Evolutionary conservation across 495 filamentous ascomycete genomes (phyloP), one percentile per base, ranked within the genome.

Genomic region (Neurospora sp.): DNA sequence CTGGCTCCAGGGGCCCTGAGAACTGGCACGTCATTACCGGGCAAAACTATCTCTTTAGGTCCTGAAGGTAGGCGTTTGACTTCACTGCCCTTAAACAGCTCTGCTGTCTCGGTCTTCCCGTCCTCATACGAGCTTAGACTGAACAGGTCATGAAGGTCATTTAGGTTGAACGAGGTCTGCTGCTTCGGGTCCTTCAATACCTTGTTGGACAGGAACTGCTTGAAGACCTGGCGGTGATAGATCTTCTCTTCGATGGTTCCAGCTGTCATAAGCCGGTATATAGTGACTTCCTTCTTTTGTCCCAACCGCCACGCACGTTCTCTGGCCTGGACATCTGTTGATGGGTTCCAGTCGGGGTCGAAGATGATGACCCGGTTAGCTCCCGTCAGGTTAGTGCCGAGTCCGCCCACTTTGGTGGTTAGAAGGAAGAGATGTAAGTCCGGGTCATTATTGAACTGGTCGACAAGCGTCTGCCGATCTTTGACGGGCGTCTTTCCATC

Each of bases 241-340:
- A 99, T 98, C 85, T 98, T 98, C 82, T 99, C 96, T 78, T 99
- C 96, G 39, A 99, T 98, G 0, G 96, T 98, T 19, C 95, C 94
- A 3, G 93, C 93, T n/a, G 93, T 96, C 92, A 99, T 94, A 45
- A 99, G 85, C 34, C 96, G 92, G 80, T 96, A 99, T 39, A 99
- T 94, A 0, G 91, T 94, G 24, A 99, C 96, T 66, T 97, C 92
- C 69, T 91, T 90, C 78, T 94, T 98, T 82, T 99, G 96, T 4
- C 96, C 96, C 13, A 99, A 86, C 48, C 96, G 89, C 96, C 96
- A 98, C 31, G 96, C 95, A 72, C 96, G 89, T 82, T 99, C 96
- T n/a, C 95, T 90, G 5, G 96, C 96, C 79, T 99, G 95, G 37
- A 95, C 84, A 77, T 98, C 94, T 1, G 93, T 97, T 2, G 93